These are phyloP conservation scores for Bondarzewia mesenterica DNA, from an alignment of 1,284 basidiomycete species.

Conservation along the genomic window DNA sequence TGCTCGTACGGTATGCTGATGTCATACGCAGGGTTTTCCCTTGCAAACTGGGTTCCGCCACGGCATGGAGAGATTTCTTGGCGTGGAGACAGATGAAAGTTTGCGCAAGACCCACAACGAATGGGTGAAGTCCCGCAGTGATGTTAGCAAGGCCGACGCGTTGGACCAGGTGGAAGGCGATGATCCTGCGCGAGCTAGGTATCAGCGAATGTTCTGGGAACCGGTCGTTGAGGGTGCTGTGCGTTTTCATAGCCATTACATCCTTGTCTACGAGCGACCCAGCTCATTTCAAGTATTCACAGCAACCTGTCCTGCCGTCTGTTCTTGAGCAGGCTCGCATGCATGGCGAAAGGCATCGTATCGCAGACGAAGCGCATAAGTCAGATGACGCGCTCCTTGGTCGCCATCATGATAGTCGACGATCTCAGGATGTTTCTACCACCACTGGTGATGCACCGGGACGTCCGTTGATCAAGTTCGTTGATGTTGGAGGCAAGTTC, in stretches of 20 bases:
- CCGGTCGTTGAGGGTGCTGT: conserved; percentile 58
- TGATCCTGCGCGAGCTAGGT: conserved; percentile 51
- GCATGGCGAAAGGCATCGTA: conserved; percentile 15
- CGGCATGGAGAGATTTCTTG: conserved; percentile 66
- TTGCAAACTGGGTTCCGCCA: conserved; percentile 60
- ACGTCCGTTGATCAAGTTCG: conserved; percentile 49
- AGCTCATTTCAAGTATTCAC: neutral
- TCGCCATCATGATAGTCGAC: neutral
- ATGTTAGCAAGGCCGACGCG: conserved; percentile 50
- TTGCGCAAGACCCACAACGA: conserved; percentile 12
- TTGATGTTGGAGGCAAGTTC: conserved; percentile 64
- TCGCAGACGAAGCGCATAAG: conserved; percentile 29
- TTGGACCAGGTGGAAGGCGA: conserved; percentile 50
- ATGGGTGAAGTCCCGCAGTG: conserved; percentile 24
- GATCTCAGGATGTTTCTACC: conserved; percentile 6
- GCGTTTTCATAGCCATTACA: conserved; percentile 17
- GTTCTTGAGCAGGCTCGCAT: conserved; percentile 33
- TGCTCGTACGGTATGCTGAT: neutral
- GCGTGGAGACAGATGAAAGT: conserved; percentile 25
- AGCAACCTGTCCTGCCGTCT: conserved; percentile 53
- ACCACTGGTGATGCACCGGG: conserved; percentile 22
- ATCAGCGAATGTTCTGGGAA: conserved; percentile 70
- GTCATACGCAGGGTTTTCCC: conserved; percentile 36
- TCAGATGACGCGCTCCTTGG: conserved; percentile 22
- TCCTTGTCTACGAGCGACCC: neutral